Evolutionary conservation across 345 rosid species (phyloP).

Genomic region (Citrus glauca): DNA sequence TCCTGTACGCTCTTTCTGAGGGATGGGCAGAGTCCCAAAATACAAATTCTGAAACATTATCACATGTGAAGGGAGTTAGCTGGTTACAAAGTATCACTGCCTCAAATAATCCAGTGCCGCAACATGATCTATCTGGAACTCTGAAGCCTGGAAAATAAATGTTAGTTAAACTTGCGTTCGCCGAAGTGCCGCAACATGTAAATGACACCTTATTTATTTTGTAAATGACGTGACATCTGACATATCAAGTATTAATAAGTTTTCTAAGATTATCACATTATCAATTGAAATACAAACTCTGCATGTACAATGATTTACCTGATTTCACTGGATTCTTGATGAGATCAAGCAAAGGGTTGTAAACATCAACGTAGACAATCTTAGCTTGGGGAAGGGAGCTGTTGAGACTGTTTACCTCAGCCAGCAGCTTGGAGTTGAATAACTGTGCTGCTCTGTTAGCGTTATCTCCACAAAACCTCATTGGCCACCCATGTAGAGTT

Average conservation of each 20-base stretch:
- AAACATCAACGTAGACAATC: conserved; percentile 19
- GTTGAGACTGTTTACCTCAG: conserved; percentile 8
- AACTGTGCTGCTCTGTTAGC: conserved; percentile 8
- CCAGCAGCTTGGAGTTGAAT: conserved; percentile 22
- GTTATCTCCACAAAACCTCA: neutral
- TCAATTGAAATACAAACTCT: neutral
- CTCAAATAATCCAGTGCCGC: neutral
- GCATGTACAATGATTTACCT: neutral
- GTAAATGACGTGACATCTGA: too few relatives aligned
- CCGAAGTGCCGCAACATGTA: too few relatives aligned
- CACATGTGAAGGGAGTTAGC: neutral
- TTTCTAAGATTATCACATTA: too few relatives aligned
- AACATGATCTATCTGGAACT: neutral
- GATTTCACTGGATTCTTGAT: conserved; percentile 3
- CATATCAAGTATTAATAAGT: too few relatives aligned
- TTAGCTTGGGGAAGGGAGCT: neutral
- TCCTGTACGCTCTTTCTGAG: neutral
- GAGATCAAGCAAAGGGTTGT: conserved; percentile 15
- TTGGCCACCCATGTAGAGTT: neutral
- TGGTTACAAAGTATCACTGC: neutral
- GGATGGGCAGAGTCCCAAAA: neutral
- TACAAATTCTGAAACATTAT: neutral
- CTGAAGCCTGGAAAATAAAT: neutral
- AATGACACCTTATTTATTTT: too few relatives aligned
- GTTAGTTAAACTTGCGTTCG: neutral